Evolutionary conservation across 495 filamentous ascomycete species (phyloP), one percentile per base, ranked within the genome.

Genomic region (Cladorrhinum samala): DNA sequence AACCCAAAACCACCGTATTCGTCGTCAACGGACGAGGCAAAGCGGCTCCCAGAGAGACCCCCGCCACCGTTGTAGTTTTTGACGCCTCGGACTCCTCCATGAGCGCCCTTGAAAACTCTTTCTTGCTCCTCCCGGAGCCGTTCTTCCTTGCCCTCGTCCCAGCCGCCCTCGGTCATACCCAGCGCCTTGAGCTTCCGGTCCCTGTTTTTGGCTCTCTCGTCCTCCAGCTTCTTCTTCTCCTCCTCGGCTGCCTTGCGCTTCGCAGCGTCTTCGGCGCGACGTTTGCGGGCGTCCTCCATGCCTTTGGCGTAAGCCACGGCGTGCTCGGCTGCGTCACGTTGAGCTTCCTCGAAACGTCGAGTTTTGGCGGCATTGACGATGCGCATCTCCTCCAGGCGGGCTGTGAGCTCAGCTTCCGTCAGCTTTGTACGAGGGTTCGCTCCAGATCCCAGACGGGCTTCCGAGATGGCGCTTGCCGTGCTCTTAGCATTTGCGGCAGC

Each of bases 351-450:
- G 49, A 75, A 77, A 13, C 69, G 72, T 30, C 73, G 73, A 52
- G 71, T 72, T 60, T 74, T 75, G 37, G 74, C 71, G 17, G 68
- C 68, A 1, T 69, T 61, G 5, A 76, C 58, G 19, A 78, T 62
- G 14, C 75, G 76, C 69, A 75, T 77, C 53, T 69, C 55, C 51
- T 75, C 71, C 71, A 81, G 75, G 58, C 77, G 77, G 39, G 68
- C 72, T 1, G 71, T 64, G 11, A 80, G 68, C 61, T 81, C 76
- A 4, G 69, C 59, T 1, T 81, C 76, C 14, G 77, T 80, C 7
- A 77, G 75, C 59, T 81, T 81, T 9, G 69, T 68, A 48, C 72
- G 72, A 19, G 74, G 73, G 61, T 74, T 75, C 5, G 66, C 73
- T 49, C 74, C 74, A 2, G 73, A 76, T 36, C 62, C 63, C 13